Conservation (phyloP, 2,329 filamentous ascomycete genomes). For the Aspergillus hortae region DNA sequence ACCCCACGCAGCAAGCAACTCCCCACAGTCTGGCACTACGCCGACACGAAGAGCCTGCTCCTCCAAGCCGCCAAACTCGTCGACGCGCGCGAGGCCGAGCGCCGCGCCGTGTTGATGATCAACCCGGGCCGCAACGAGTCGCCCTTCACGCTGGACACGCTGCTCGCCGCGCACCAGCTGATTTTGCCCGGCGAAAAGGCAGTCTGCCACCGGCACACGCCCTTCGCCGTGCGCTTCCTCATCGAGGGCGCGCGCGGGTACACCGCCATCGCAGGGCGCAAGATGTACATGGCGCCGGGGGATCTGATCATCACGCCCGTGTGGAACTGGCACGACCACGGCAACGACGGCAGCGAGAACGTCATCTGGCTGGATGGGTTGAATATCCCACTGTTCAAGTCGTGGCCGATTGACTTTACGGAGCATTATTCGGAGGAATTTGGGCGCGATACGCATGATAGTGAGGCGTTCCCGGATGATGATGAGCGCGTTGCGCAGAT, state of each 20-base stretch:
- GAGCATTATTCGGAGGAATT: neutral
- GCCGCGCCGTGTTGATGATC: neutral
- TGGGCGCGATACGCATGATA: neutral
- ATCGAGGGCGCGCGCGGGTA: constrained; percentile 1
- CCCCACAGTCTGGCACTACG: neutral
- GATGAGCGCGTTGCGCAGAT: neutral
- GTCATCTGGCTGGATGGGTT: constrained; percentile 2
- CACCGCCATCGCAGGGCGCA: neutral
- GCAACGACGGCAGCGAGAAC: neutral
- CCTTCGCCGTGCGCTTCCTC: constrained; percentile 3
- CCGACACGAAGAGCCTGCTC: neutral
- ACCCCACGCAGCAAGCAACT: neutral
- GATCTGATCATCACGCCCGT: constrained; percentile 2
- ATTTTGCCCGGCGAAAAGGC: constrained; percentile 1
- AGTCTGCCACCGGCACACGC: neutral
- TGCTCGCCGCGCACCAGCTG: neutral
- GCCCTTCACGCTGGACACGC: constrained; percentile 1
- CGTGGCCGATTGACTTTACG: neutral
- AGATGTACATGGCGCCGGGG: neutral
- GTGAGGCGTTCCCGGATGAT: neutral
- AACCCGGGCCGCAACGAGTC: neutral
- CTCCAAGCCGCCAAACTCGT: neutral
- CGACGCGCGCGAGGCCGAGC: neutral
- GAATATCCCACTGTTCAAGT: constrained; percentile 1
- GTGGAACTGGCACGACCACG: constrained; percentile 6